These are phyloP conservation scores for Murraya paniculata DNA, from an alignment of 345 rosid genomes.

Conservation along the genomic window DNA sequence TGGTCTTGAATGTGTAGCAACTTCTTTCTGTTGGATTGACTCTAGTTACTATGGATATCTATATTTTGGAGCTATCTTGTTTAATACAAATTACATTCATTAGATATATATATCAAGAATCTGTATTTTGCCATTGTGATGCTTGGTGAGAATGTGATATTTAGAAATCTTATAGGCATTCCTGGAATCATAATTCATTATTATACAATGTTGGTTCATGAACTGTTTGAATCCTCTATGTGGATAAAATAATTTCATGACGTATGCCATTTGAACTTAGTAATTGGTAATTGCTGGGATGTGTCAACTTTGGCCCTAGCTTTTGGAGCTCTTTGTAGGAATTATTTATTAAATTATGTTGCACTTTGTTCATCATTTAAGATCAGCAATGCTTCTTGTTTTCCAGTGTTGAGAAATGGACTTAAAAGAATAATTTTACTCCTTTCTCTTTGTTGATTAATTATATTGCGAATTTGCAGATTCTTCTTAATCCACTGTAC, in stretches of 20 bases:
- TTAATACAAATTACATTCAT: neutral
- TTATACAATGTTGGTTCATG: neutral
- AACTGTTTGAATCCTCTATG: neutral
- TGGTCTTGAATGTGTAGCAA: neutral
- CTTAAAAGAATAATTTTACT: neutral
- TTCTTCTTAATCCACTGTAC: constrained; percentile 84
- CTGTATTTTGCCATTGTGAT: neutral
- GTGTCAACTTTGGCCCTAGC: neutral
- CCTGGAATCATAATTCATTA: neutral
- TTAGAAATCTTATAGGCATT: neutral
- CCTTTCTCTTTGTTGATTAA: neutral
- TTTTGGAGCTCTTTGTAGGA: neutral
- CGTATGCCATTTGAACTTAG: neutral
- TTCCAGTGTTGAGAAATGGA: neutral
- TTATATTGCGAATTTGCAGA: constrained; percentile 45
- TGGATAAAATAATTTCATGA: neutral
- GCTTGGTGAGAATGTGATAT: neutral
- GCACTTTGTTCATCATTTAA: neutral
- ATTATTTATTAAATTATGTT: neutral
- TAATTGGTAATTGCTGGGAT: neutral
- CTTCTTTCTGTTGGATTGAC: neutral
- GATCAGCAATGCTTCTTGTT: neutral
- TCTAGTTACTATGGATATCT: neutral
- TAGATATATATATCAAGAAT: neutral
- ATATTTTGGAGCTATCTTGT: neutral